phyloP scores from a whole-genome alignment of 352 stramenopile genomes.

The Phytophthora sansomeana region DNA sequence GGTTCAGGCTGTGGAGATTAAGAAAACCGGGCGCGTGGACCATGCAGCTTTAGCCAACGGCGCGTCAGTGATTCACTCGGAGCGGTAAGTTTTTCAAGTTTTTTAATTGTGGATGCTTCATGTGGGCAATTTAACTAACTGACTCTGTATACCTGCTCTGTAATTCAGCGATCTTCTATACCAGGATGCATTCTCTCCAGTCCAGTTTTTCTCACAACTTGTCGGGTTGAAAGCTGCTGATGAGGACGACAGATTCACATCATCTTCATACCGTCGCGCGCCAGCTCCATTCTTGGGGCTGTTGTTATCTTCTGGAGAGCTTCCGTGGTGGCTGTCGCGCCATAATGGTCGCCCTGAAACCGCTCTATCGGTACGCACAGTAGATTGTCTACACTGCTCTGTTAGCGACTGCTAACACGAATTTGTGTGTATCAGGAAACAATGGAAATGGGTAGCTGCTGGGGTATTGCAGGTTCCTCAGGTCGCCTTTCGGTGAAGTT shows the following conservation, averaged over 20 bases:
- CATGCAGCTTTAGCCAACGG: constrained; percentile 76
- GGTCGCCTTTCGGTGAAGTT: constrained; percentile 85
- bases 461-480: constrained; percentile 59
- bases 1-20: constrained; percentile 65
- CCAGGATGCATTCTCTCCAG: constrained; percentile 36
- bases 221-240: constrained; percentile 34
- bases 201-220: constrained; percentile 41
- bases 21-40: constrained; percentile 66
- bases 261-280: constrained; percentile 53
- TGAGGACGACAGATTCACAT: constrained; percentile 60
- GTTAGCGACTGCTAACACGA: too few relatives aligned
- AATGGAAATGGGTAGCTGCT: constrained; percentile 88
- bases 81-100: constrained; percentile 44
- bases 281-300: constrained; percentile 46
- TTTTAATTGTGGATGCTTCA: not conserved
- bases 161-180: constrained; percentile 65
- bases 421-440: constrained; percentile 56
- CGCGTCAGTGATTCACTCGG: constrained; percentile 61
- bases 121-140: too few relatives aligned
- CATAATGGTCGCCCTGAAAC: constrained; percentile 82
- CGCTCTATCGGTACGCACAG: constrained; percentile 67
- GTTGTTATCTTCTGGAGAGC: constrained; percentile 56
- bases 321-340: constrained; percentile 79
- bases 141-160: not conserved
- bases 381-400: too few relatives aligned